These are phyloP conservation scores for Heliamphora exappendiculata DNA, from an alignment of 148 eudicot species.

Conservation along the genomic window DNA sequence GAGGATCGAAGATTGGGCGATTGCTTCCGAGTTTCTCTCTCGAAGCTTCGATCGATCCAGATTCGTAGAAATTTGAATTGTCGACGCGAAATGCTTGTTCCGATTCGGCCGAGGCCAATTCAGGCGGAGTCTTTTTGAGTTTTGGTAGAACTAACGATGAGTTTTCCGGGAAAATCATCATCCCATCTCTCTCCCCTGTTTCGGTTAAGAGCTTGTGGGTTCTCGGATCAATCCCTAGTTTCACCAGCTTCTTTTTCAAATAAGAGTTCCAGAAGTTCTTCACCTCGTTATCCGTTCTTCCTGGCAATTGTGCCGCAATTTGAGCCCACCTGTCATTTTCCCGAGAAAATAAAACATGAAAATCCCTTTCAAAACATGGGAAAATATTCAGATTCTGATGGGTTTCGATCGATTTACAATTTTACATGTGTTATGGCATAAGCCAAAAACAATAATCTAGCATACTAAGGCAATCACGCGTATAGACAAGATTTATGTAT, in stretches of 20 bases:
- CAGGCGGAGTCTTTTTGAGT: background rate
- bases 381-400: too few species aligned
- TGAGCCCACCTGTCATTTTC: conserved; percentile 73
- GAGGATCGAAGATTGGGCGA: conserved; percentile 32
- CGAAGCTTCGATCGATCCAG: background rate
- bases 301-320: conserved; percentile 81
- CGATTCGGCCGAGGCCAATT: conserved; percentile 13
- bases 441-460: too few species aligned
- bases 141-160: conserved; percentile 11
- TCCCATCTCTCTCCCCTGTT: conserved; percentile 17
- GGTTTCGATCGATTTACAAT: too few species aligned
- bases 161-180: conserved; percentile 11
- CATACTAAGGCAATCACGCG: too few species aligned
- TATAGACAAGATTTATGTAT: too few species aligned
- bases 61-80: conserved; percentile 9
- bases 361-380: background rate
- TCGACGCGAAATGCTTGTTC: conserved; percentile 20
- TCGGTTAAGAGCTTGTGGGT: conserved; percentile 55
- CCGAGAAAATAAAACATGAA: background rate
- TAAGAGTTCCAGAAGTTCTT: conserved; percentile 83
- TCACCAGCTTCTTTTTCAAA: conserved; percentile 69
- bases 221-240: conserved; percentile 75
- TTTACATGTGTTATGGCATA: too few species aligned
- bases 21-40: conserved; percentile 21
- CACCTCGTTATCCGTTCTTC: conserved; percentile 89